Evolutionary conservation across 2,329 filamentous ascomycete genomes (phyloP), one percentile per base, ranked within the genome.

Genomic region (Epichloe bromicola): DNA sequence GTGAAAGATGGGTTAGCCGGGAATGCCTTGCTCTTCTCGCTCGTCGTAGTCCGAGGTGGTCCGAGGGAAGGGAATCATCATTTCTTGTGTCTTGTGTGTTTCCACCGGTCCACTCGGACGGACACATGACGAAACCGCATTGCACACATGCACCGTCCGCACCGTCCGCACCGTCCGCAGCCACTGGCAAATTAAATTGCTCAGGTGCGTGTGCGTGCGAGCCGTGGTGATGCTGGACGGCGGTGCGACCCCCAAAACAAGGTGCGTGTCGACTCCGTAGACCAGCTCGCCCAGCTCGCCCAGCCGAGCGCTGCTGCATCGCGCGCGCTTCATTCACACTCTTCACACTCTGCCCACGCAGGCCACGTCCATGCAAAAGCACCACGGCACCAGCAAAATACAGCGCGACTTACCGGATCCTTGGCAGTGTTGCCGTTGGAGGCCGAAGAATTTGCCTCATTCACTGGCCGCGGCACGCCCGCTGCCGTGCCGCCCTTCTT

Each of bases 401-500:
- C 19, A 17, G 12, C 14, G 38, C 33, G 14, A 62, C 76, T 65
- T 73, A 83, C 79, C 72, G 78, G 73, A 52, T 74, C 74, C 58
- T 69, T 68, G 42, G 66, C 59, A 45, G 64, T 63, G 66, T 80
- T 80, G 67, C 76, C 79, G 63, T 74, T 73, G 60, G 48, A 19
- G 34, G 76, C 69, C 57, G 82, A 79, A 63, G 78, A 79, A 66
- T 74, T 78, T 58, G 79, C 74, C 67, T 83, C 82, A 66, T 80
- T 81, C 70, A 75, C 75, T 58, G 74, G 69, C 60, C 80, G 79
- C 62, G 83, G 78, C 63, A 86, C 74, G 60, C 84, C 85, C 64
- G 82, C 83, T 58, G 81, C 78, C 57, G 80, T 79, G 58, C 81
- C 79, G 54, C 75, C 74, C 66, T 83, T 85, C 70, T 85, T 88